Evolutionary conservation across 108 stramenopile species (phyloP).

Genomic region (Bacterosira constricta): DNA sequence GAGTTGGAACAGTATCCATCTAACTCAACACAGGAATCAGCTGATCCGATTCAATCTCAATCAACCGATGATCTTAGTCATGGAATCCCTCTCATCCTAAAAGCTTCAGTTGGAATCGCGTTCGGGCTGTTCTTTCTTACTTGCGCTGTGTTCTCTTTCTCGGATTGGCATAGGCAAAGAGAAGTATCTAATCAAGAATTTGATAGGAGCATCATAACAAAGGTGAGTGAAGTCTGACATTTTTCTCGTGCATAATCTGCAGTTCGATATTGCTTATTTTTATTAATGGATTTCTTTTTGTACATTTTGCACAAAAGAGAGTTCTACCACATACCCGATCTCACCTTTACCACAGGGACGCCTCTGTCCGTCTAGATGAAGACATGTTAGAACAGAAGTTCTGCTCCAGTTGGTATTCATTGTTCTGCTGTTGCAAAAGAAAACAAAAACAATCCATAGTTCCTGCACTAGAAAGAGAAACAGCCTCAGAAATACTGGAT

Average conservation of each 20-base stretch:
- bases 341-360: background rate
- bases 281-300: background rate
- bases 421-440: background rate
- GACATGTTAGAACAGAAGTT: background rate
- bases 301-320: background rate
- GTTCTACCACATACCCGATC: conserved; percentile 18
- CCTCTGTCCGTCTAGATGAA: background rate
- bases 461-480: background rate
- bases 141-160: background rate
- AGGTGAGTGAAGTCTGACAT: conserved; percentile 15
- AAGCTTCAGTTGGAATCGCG: background rate
- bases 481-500: conserved; percentile 7
- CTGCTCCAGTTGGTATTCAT: background rate
- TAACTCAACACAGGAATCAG: no score
- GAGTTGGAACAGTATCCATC: no score
- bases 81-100: no score
- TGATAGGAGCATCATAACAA: conserved; percentile 11
- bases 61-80: background rate
- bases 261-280: background rate
- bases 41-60: no score
- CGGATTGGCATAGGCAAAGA: background rate
- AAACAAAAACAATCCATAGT: background rate
- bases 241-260: background rate
- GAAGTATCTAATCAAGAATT: background rate
- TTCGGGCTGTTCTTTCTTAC: background rate